Evolutionary conservation across 768 basidiomycete species (phyloP).

Genomic region (Cyclocybe aegerita): DNA sequence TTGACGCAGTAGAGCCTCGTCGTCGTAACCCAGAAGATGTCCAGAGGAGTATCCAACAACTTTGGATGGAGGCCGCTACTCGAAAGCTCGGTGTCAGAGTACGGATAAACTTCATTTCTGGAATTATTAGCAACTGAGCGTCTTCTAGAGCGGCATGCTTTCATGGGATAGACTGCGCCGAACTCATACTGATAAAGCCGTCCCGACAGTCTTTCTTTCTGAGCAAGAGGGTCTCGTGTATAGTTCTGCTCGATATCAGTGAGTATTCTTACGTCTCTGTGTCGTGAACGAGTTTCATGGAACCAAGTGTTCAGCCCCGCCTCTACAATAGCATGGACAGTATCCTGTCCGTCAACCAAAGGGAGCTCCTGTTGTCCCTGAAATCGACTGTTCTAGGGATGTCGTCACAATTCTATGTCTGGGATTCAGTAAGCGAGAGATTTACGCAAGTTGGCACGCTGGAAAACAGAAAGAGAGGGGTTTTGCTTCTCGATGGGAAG

Average conservation of each 20-base stretch:
- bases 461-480: conserved; percentile 28
- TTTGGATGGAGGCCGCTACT: conserved; percentile 19
- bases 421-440: conserved; percentile 54
- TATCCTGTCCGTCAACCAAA: conserved; percentile 43
- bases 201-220: conserved; percentile 60
- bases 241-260: conserved; percentile 62
- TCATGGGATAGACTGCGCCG: conserved; percentile 65
- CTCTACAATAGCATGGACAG: conserved; percentile 36
- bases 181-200: conserved; percentile 25
- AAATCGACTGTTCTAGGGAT: conserved; percentile 61
- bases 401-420: conserved; percentile 64
- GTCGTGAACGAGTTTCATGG: not conserved
- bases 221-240: conserved; percentile 58
- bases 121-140: not conserved
- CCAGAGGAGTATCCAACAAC: conserved; percentile 5
- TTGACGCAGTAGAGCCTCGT: conserved; percentile 3
- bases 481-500: conserved; percentile 54
- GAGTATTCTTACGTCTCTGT: conserved; percentile 21
- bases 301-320: conserved; percentile 47
- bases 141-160: conserved; percentile 43
- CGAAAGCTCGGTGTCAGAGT: conserved; percentile 23
- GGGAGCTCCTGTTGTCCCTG: conserved; percentile 52
- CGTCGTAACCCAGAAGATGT: not conserved
- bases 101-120: conserved; percentile 1
- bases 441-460: conserved; percentile 49